Evolutionary conservation across 139 green algal genomes (phyloP), one percentile per base, ranked within the genome.

Genomic region (Chlorella sp.): DNA sequence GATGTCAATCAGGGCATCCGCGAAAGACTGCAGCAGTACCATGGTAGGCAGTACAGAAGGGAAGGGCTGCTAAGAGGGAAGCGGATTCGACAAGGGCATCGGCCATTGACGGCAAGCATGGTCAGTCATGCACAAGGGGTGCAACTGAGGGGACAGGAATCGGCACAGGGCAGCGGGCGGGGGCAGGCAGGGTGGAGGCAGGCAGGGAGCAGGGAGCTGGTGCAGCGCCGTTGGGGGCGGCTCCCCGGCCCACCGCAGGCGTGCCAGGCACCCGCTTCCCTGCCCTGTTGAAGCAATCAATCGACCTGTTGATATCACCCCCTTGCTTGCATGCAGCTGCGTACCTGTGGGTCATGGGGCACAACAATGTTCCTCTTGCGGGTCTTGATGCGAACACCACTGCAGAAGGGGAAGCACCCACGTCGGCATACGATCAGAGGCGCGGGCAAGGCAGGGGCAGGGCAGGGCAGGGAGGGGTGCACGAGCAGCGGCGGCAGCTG

Each of bases 301-400:
- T n/a, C n/a, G n/a, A n/a, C n/a, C n/a, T n/a, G n/a, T 57, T 57
- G 48, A 57, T 9, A 57, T 57, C 48, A 9, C 48, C 48, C 48
- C 48, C 48, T 57, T 57, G 48, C 48, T 57, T 16, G 9, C 5
- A 9, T 57, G 48, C 48, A 57, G 48, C 48, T 57, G 48, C 84
- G 30, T n/a, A 88, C 88, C 85, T 93, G 94, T 14, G 97, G 97
- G 87, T 99, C 97, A 60, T 97, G 95, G 36, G 97, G 96, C 87
- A 99, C 96, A 34, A 96, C 95, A 90, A 99, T 99, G 91, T 99
- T 99, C 85, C 97, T 92, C 93, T 99, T 99, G 79, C 97, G 94
- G 81, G 97, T 99, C 89, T 99, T 99, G 91, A 98, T 95, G 89
- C 95, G 95, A 36, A 98, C 97, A 89, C 97, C 97, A 91, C 96